Evolutionary conservation across 163 green algal genomes (phyloP).

Genomic region (Dunaliella salina): DNA sequence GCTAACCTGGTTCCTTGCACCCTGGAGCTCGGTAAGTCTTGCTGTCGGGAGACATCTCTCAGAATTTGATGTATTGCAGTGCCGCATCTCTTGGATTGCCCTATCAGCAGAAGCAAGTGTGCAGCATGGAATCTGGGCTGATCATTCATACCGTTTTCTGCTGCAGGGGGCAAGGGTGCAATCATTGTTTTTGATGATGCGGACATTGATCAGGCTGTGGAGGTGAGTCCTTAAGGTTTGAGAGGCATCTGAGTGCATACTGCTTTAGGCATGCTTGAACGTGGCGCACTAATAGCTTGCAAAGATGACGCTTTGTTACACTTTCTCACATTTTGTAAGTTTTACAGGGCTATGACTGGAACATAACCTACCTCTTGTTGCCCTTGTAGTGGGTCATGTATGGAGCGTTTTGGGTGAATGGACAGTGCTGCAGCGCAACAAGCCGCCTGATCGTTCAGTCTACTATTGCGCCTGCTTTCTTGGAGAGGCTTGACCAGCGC

Average conservation of each 20-base stretch:
- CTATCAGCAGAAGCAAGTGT: too few relatives aligned
- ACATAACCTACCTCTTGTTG: too few relatives aligned
- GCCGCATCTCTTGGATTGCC: too few relatives aligned
- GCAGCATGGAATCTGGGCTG: too few relatives aligned
- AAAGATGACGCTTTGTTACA: not conserved
- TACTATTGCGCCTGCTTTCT: constrained; percentile 59
- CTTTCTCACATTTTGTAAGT: not conserved
- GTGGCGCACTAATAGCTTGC: not conserved
- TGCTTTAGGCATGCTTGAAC: not conserved
- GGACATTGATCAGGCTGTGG: constrained; percentile 84
- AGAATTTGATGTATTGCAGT: too few relatives aligned
- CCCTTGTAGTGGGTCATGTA: constrained; percentile 32
- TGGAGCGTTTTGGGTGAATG: constrained; percentile 68
- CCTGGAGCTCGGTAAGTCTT: constrained; percentile 71
- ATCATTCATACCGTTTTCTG: too few relatives aligned
- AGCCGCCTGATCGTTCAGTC: constrained; percentile 77
- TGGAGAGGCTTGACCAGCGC: constrained; percentile 57
- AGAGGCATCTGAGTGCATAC: not conserved
- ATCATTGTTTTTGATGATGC: constrained; percentile 88
- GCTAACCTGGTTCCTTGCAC: constrained; percentile 64
- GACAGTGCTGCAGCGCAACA: constrained; percentile 87
- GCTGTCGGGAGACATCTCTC: constrained; percentile 6
- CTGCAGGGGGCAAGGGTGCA: constrained; percentile 58
- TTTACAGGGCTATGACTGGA: not conserved
- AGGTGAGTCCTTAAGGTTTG: constrained; percentile 28